Percentiles rank a stretch among this genome's conserved stretches.
These are phyloP conservation scores for Dothiorella sarmentorum DNA, from an alignment of 2,329 filamentous ascomycete genomes.

Conservation along the genomic window DNA sequence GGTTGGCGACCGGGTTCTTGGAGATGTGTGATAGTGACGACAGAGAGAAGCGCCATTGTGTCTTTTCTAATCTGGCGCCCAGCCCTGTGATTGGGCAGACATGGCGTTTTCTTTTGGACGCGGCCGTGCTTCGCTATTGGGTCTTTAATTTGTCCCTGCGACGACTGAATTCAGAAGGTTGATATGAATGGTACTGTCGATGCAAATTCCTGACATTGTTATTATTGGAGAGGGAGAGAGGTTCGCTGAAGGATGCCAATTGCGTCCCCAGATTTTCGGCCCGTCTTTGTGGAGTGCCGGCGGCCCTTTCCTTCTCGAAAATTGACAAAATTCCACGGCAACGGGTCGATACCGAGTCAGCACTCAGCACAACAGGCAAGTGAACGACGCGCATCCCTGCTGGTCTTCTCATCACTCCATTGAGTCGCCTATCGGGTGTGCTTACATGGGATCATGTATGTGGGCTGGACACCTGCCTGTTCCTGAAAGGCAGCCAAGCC, in stretches of 20 bases:
- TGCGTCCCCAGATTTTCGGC: slow-evolving; percentile 2
- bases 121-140: no score
- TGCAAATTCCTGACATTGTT: no score
- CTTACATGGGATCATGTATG: no score
- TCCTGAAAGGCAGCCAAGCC: background rate
- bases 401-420: background rate
- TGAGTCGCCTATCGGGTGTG: background rate
- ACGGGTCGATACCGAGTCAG: slow-evolving; percentile 9
- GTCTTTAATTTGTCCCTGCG: no score
- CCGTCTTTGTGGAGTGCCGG: background rate
- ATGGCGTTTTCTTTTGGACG: no score
- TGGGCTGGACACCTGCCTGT: slow-evolving; percentile 2
- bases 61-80: background rate
- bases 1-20: background rate
- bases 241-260: no score
- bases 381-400: background rate
- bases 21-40: slow-evolving; percentile 8
- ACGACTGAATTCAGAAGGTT: no score
- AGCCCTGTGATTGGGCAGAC: background rate
- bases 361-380: background rate
- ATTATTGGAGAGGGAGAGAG: no score
- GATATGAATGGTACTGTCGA: no score
- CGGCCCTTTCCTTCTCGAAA: background rate
- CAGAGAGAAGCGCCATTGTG: background rate
- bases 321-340: background rate